Percentiles rank a stretch among this genome's conserved stretches.
phyloP scores from a whole-genome alignment of 2,329 filamentous ascomycete species.

The Chaetomium globosum region DNA sequence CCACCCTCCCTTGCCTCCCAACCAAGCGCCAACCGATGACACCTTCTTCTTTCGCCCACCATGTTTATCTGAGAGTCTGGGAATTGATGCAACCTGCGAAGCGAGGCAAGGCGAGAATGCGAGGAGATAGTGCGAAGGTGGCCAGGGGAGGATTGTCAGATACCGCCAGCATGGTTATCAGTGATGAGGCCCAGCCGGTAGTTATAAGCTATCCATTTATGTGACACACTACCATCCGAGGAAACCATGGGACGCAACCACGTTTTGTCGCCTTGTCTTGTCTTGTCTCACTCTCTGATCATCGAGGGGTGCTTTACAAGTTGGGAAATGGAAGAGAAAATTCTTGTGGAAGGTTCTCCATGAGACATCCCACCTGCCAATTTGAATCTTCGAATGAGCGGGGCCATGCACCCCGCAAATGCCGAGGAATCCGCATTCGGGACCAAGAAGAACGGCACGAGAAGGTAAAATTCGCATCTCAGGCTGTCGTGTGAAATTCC shows the following conservation, averaged over 20 bases:
- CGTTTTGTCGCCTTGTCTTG: neutral
- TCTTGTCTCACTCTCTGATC: neutral
- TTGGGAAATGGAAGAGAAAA: neutral
- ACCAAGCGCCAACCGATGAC: constrained; percentile 15
- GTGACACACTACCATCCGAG: neutral
- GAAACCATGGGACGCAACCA: neutral
- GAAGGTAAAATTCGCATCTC: neutral
- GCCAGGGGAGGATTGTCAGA: neutral
- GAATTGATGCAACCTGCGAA: neutral
- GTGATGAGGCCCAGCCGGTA: neutral
- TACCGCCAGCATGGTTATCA: neutral
- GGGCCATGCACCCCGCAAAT: constrained; percentile 29
- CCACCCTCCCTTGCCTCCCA: no score
- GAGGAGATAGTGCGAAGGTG: neutral
- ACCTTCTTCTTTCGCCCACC: constrained; percentile 28
- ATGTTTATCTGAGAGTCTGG: constrained; percentile 7
- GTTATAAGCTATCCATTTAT: neutral
- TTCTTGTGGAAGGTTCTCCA: constrained; percentile 1
- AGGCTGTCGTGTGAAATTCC: neutral
- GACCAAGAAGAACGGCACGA: neutral
- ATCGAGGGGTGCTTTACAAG: neutral
- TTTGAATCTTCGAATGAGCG: constrained; percentile 17
- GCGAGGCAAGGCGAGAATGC: constrained; percentile 1
- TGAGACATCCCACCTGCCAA: constrained; percentile 26
- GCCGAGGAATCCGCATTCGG: constrained; percentile 13